phyloP scores from a whole-genome alignment of 805 yeast species.

The Kluyveromyces dobzhanskii region DNA sequence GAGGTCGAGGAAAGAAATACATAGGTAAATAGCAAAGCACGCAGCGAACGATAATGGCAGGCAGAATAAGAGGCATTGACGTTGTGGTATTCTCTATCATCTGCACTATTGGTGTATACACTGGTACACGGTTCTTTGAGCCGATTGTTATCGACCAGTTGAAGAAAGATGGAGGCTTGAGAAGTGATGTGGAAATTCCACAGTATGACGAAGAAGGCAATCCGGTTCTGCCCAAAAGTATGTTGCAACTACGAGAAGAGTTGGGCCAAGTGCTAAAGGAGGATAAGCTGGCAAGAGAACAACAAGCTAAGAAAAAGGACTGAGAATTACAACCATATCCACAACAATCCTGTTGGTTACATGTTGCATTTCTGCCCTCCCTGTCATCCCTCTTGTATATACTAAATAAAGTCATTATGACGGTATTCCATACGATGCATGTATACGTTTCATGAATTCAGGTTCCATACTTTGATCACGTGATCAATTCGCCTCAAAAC shows the following conservation, averaged over 20 bases:
- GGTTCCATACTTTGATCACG: too few species aligned
- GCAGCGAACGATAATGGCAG: background rate
- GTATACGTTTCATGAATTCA: too few species aligned
- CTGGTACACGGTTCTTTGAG: slow-evolving; percentile 56
- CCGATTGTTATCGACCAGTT: slow-evolving; percentile 64
- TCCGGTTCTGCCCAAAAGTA: slow-evolving; percentile 20
- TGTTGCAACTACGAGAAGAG: slow-evolving; percentile 13
- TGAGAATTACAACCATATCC: too few species aligned
- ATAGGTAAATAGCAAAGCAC: background rate
- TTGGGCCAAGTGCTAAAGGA: slow-evolving; percentile 12
- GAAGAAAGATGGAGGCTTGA: slow-evolving; percentile 54
- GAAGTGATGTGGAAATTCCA: slow-evolving; percentile 52
- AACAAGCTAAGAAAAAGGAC: too few species aligned
- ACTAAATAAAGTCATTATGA: too few species aligned
- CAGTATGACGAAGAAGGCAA: slow-evolving; percentile 41
- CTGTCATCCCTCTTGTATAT: too few species aligned
- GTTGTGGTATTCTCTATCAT: slow-evolving; percentile 20
- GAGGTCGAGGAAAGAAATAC: too few species aligned
- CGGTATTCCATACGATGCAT: too few species aligned
- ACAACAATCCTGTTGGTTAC: too few species aligned
- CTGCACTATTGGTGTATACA: slow-evolving; percentile 36
- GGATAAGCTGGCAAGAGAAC: slow-evolving; percentile 6
- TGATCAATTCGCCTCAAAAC: too few species aligned
- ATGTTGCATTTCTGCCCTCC: too few species aligned
- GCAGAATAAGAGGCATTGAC: slow-evolving; percentile 26